Base-by-base conservation (phyloP, 2,329 filamentous ascomycete species). In the Rutstroemia sp. region DNA sequence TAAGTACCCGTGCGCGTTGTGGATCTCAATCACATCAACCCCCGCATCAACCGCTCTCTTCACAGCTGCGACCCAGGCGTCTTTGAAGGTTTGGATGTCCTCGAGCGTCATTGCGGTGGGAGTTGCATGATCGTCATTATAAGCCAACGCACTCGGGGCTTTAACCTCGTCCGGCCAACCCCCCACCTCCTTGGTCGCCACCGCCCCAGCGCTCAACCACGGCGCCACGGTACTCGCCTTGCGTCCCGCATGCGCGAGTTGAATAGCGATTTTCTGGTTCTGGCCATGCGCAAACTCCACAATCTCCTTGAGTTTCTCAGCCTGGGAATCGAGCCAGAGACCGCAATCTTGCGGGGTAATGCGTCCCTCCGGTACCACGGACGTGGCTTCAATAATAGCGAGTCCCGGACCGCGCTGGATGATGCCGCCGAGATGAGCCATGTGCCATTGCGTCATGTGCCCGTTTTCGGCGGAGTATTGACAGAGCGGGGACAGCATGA, bases 241-340 rank as follows among this genome's bases (percentile, higher is more conserved):
- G 56, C 85, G 76, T 2, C 91, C 91, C 0, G 89, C 90, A 66
- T 96, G 91, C 1, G 76, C 88, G 4, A 95, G 77, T 74, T 96
- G 91, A 59, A 95, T 85, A 51, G 81, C 89, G 52, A 89, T 83
- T 61, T 87, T 83, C 66, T 90, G 84, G 67, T 78, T 80, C 71
- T 95, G 91, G 25, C 80, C 83, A 74, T 95, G 90, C 2, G 87
- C 82, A 60, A 91, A 95, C 59, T 95, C 88, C 38, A 85, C 81
- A 47, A 92, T 79, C 58, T 81, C 79, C 67, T 78, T 80, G 57
- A 95, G 73, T 16, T 59, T 59, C 2, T 79, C 84, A 58, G 92
- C 86, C 70, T 96, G 92, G 37, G 79, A 83, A 70, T 96, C 92
- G 60, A 87, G 78, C 92, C 91, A 96, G 7, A 96, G 73, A 0